A percentile compares a stretch with the other conserved stretches of the same genome.
phyloP scores from a whole-genome alignment of 768 basidiomycete species.

The Tricholoma hemisulphureum region DNA sequence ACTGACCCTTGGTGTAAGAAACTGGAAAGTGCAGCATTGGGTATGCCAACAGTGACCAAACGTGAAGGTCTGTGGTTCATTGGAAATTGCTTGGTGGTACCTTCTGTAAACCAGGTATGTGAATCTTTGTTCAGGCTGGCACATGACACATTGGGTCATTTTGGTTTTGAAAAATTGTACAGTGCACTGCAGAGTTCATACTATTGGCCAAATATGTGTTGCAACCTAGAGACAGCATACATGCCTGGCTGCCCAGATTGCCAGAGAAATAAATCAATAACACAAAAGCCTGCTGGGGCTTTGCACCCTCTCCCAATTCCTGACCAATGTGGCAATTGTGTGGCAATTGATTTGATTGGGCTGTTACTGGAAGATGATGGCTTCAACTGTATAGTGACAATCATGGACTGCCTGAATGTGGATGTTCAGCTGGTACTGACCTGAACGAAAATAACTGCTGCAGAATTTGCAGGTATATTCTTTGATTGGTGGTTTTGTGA shows the following conservation, averaged over 20 bases:
- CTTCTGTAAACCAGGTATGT: neutral
- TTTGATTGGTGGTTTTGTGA: conserved; percentile 30
- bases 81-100: neutral
- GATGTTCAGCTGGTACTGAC: conserved; percentile 4
- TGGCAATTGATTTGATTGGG: conserved; percentile 36
- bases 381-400: conserved; percentile 21
- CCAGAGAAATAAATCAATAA: neutral
- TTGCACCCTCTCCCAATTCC: neutral
- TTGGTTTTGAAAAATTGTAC: conserved; percentile 32
- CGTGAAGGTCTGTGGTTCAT: neutral
- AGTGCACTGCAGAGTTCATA: conserved; percentile 18
- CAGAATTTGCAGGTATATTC: conserved; percentile 20
- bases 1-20: neutral
- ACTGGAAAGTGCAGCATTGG: neutral
- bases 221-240: neutral
- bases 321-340: conserved; percentile 1
- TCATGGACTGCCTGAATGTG: conserved; percentile 14
- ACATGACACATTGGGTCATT: conserved; percentile 22
- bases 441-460: conserved; percentile 11
- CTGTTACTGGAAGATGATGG: conserved; percentile 33
- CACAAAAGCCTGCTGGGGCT: neutral
- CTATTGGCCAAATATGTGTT: conserved; percentile 35
- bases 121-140: neutral
- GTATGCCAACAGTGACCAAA: neutral
- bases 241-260: neutral